Evolutionary conservation across 1,139 yeast genomes (phyloP).

Genomic region (Yamadazyma diospyri): DNA sequence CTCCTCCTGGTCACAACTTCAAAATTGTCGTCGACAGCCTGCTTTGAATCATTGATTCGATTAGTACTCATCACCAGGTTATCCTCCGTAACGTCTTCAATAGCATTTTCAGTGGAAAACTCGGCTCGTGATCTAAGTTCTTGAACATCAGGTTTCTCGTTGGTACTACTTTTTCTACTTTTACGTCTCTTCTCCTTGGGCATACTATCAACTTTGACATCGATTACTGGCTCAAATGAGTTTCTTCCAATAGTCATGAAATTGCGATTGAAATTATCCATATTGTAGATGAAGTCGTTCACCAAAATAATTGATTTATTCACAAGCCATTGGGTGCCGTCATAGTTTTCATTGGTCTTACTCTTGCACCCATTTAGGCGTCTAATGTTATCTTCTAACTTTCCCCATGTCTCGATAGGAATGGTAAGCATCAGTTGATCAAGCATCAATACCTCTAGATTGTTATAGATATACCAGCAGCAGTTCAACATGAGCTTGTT

Average conservation of each 20-base stretch:
- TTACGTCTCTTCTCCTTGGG: conserved; percentile 17
- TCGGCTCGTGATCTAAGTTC: conserved; percentile 19
- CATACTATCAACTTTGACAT: conserved; percentile 26
- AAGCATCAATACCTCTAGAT: conserved; percentile 60
- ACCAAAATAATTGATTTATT: conserved; percentile 21
- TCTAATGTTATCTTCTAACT: conserved; percentile 27
- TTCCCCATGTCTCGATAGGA: conserved; percentile 23
- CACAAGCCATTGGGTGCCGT: conserved; percentile 19
- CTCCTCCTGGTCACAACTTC: conserved; percentile 28
- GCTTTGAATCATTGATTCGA: not conserved
- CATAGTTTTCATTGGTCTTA: conserved; percentile 15
- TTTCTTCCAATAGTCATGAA: conserved; percentile 47
- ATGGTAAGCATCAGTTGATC: conserved; percentile 37
- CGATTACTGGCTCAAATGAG: conserved; percentile 50
- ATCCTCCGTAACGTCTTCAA: conserved; percentile 8
- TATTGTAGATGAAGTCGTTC: conserved; percentile 30
- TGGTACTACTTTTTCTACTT: conserved; percentile 27
- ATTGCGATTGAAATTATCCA: conserved; percentile 39
- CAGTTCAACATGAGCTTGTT: conserved; percentile 56
- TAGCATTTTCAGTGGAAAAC: conserved; percentile 13
- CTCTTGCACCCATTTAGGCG: conserved; percentile 28
- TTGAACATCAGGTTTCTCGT: conserved; percentile 17
- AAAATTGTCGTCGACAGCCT: conserved; percentile 30
- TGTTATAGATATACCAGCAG: conserved; percentile 65
- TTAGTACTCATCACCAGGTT: not conserved